Base-by-base conservation (phyloP, 2,329 filamentous ascomycete genomes). In the Trichoderma gracile region DNA sequence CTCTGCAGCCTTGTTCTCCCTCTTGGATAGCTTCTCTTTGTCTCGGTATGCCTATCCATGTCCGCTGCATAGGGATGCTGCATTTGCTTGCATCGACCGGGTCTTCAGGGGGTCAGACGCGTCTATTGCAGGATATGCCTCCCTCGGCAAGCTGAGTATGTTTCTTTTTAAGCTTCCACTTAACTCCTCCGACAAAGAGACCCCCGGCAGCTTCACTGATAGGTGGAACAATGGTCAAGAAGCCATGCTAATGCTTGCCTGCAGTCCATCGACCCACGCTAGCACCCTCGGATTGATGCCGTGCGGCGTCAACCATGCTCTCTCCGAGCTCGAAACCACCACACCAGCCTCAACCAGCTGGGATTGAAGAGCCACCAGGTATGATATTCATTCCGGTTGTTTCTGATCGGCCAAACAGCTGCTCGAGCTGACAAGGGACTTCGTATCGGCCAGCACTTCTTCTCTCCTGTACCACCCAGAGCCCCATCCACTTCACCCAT, bases 111-210 rank as follows among this genome's bases (percentile, higher is more conserved):
- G 33, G 21, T 33, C 30, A 27, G 19, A 42, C 21, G 17, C 33
- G 23, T 43, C n/a, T 19, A 5, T 12, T 21, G 10, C 8, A 19
- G 56, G 33, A 14, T 9, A 5, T n/a, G 10, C 45, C 42, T 17
- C 46, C 33, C 25, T 50, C 49, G 56, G 57, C 42, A 42, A 61
- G 47, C 21, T 42, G 30, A 52, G 30, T 19, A 61, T 52, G 33
- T 53, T 61, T 61, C 38, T 61, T 52, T 61, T 61, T 61, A 61
- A 61, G 57, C 57, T 61, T 61, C 57, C n/a, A 25, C 33, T 43
- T 33, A 40, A 19, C 47, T 43, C 46, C 38, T 23, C 21, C n/a
- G 17, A 30, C 47, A n/a, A 19, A 4, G n/a, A 45, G 1, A 43
- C 45, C 57, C 46, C 57, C 25, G 38, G 23, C 33, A 30, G 5